Percentiles rank a stretch among this genome's conserved stretches.
phyloP scores from a whole-genome alignment of 2,329 filamentous ascomycete species.

The Penicillium brasilianum region DNA sequence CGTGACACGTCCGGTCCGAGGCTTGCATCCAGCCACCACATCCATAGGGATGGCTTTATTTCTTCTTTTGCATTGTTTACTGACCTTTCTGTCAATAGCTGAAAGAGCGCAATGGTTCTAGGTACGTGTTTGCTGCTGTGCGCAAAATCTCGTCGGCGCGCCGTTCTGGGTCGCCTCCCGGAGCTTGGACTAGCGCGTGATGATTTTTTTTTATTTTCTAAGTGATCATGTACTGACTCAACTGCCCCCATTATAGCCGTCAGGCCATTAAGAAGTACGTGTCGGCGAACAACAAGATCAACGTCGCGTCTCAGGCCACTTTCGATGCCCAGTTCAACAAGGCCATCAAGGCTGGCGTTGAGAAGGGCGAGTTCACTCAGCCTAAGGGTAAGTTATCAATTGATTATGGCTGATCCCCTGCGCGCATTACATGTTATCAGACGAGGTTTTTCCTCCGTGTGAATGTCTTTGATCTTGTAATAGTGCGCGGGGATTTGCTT shows the following conservation, averaged over 20 bases:
- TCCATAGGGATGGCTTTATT: slow-evolving; percentile 27
- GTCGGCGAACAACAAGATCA: slow-evolving; percentile 70
- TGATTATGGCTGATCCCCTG: not conserved
- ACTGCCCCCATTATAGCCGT: slow-evolving; percentile 56
- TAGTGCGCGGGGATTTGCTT: not conserved
- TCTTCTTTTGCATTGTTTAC: slow-evolving; percentile 53
- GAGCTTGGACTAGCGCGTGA: slow-evolving; percentile 29
- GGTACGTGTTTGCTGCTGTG: slow-evolving; percentile 58
- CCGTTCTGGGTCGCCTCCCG: slow-evolving; percentile 20
- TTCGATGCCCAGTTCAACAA: slow-evolving; percentile 84
- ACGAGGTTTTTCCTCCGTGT: not conserved
- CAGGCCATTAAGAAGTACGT: slow-evolving; percentile 78
- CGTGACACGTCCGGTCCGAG: slow-evolving; percentile 42
- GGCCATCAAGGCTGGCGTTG: slow-evolving; percentile 79
- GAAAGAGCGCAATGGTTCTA: slow-evolving; percentile 72
- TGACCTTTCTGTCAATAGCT: slow-evolving; percentile 56
- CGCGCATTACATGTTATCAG: slow-evolving; percentile 12
- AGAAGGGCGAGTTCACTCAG: slow-evolving; percentile 84
- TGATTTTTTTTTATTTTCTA: slow-evolving; percentile 16
- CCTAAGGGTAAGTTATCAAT: slow-evolving; percentile 75
- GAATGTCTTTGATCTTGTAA: not conserved
- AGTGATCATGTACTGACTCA: slow-evolving; percentile 36
- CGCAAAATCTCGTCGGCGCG: slow-evolving; percentile 30
- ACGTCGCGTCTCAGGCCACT: slow-evolving; percentile 57
- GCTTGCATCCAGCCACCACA: slow-evolving; percentile 31